phyloP scores from a whole-genome alignment of 352 stramenopile species.

The Sclerospora graminicola region DNA sequence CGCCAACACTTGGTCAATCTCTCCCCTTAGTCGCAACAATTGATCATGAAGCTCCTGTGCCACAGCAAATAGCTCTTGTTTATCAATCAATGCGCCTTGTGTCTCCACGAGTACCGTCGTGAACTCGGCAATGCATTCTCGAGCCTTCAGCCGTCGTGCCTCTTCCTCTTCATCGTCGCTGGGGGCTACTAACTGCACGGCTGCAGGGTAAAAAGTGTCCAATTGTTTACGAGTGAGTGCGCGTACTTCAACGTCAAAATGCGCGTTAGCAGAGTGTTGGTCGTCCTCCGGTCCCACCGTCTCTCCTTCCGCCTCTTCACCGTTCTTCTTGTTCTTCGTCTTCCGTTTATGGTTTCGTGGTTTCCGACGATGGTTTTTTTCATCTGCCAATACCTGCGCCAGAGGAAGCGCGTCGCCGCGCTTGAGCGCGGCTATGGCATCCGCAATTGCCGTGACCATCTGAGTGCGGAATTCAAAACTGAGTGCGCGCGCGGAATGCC shows the following conservation, averaged over 20 bases:
- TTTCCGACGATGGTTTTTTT: constrained; percentile 20
- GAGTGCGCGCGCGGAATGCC: too few relatives aligned
- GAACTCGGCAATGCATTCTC: constrained; percentile 46
- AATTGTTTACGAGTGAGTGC: constrained; percentile 34
- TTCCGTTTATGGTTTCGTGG: constrained; percentile 13
- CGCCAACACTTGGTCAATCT: constrained; percentile 22
- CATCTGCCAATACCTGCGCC: constrained; percentile 23
- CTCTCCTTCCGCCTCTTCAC: constrained; percentile 8
- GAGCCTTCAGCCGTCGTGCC: constrained; percentile 18
- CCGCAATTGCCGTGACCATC: constrained; percentile 14
- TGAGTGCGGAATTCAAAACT: constrained; percentile 15
- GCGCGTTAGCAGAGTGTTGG: background rate
- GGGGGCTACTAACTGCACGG: constrained; percentile 20
- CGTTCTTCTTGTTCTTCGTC: constrained; percentile 18
- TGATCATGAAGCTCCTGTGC: constrained; percentile 57
- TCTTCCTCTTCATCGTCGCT: constrained; percentile 21
- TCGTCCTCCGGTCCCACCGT: constrained; percentile 5
- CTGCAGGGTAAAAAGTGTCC: constrained; percentile 40
- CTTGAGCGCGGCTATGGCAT: constrained; percentile 33
- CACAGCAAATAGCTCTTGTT: constrained; percentile 46
- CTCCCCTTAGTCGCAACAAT: constrained; percentile 40
- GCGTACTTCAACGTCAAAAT: constrained; percentile 48
- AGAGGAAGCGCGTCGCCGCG: constrained; percentile 25
- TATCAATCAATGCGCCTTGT: constrained; percentile 37
- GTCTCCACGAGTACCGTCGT: constrained; percentile 47